A percentile compares a stretch with the other conserved stretches of the same genome.
These are phyloP conservation scores for Penicillium arizonense DNA, from an alignment of 495 filamentous ascomycete species.

Conservation along the genomic window DNA sequence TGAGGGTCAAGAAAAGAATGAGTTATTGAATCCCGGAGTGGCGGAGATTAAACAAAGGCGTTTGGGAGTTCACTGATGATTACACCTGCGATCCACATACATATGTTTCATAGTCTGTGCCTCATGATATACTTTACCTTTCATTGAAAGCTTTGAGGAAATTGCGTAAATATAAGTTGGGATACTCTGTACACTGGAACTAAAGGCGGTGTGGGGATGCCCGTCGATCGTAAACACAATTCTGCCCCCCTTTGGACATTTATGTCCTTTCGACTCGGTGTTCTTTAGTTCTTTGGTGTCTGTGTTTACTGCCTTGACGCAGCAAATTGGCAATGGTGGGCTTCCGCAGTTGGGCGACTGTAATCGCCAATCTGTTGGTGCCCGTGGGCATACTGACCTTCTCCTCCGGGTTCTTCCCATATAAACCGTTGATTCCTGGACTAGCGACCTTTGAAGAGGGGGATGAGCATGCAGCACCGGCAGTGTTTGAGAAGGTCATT, in stretches of 20 bases:
- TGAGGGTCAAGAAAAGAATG: constrained; percentile 15
- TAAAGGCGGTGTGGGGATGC: constrained; percentile 10
- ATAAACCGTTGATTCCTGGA: constrained; percentile 89
- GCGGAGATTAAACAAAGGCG: constrained; percentile 6
- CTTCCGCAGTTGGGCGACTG: constrained; percentile 22
- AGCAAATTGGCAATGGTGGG: constrained; percentile 18
- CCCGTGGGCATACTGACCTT: constrained; percentile 78
- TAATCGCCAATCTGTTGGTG: constrained; percentile 69
- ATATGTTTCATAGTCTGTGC: constrained; percentile 7
- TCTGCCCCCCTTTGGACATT: constrained; percentile 3
- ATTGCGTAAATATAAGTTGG: background rate
- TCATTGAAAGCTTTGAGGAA: background rate
- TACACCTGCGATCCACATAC: constrained; percentile 6
- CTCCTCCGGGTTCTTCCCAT: constrained; percentile 93
- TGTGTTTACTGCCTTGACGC: background rate
- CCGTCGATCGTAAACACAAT: constrained; percentile 12
- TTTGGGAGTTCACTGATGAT: constrained; percentile 7
- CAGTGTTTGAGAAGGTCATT: constrained; percentile 82
- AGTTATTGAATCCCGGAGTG: constrained; percentile 31
- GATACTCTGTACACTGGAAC: background rate
- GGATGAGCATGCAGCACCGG: constrained; percentile 38
- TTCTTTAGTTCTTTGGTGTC: background rate
- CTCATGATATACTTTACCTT: constrained; percentile 3
- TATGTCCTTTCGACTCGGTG: background rate
- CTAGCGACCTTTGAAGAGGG: constrained; percentile 62